Percentiles rank a stretch among this genome's conserved stretches.
Conservation (phyloP, 75 land plant genomes). For the Gnetum montanum region DNA sequence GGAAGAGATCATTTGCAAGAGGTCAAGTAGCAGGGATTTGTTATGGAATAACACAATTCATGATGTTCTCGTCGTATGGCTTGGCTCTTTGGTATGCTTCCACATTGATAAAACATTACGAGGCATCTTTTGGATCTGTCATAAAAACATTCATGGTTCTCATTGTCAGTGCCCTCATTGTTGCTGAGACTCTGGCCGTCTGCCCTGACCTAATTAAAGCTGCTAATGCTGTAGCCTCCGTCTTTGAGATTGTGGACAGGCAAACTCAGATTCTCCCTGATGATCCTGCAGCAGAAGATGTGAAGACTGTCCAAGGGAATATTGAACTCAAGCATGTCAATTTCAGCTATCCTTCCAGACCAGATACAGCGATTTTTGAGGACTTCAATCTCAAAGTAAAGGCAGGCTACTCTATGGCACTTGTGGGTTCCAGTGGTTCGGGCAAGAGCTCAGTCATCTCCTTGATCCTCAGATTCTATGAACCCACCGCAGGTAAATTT, state of each 20-base stretch:
- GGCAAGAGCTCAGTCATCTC: constrained; percentile 76
- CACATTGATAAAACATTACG: constrained; percentile 51
- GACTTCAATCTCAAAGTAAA: constrained; percentile 47
- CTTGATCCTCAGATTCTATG: constrained; percentile 62
- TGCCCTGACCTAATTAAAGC: constrained; percentile 81
- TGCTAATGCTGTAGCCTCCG: constrained; percentile 66
- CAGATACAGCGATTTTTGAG: constrained; percentile 53
- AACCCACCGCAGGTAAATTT: constrained; percentile 47
- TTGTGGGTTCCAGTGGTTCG: constrained; percentile 77
- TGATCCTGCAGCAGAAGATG: constrained; percentile 32
- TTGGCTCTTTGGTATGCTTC: constrained; percentile 93
- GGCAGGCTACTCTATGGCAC: constrained; percentile 58
- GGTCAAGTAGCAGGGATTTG: constrained; percentile 83
- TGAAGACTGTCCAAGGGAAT: constrained; percentile 38
- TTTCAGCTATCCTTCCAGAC: constrained; percentile 72
- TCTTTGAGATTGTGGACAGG: constrained; percentile 75
- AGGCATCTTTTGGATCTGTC: constrained; percentile 67
- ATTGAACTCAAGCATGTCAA: constrained; percentile 48
- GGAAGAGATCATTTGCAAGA: constrained; percentile 42
- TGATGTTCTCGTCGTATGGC: constrained; percentile 70
- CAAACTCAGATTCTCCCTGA: constrained; percentile 17
- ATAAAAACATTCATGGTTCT: constrained; percentile 92
- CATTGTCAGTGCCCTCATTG: constrained; percentile 82
- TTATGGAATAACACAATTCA: constrained; percentile 79
- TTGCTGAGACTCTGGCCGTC: constrained; percentile 82